phyloP scores from a whole-genome alignment of 2,329 filamentous ascomycete genomes.

The Diaporthe aspalathi region DNA sequence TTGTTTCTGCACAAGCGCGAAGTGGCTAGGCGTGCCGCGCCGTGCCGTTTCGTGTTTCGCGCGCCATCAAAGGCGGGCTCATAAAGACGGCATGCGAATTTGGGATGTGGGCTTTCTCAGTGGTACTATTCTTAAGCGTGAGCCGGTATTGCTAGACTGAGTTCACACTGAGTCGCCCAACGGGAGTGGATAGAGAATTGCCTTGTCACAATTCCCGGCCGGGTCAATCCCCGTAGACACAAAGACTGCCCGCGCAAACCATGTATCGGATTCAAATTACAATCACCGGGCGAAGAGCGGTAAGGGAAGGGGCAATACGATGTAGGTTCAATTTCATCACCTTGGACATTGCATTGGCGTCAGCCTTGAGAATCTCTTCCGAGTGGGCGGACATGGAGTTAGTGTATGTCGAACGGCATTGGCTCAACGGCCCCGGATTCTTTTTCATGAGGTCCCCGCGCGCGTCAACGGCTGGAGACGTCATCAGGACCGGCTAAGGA shows the following conservation, averaged over 20 bases:
- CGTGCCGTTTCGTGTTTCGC: background rate
- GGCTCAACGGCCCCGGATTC: conserved; percentile 3
- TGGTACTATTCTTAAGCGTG: background rate
- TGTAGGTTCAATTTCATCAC: background rate
- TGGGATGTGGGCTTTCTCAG: background rate
- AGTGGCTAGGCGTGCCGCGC: background rate
- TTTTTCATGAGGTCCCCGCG: background rate
- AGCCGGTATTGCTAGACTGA: background rate
- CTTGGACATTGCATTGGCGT: background rate
- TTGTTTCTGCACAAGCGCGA: background rate
- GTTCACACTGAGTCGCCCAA: background rate
- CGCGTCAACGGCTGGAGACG: background rate
- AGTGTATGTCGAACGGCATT: too few relatives aligned
- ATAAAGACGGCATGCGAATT: background rate
- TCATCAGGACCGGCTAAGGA: conserved; percentile 15
- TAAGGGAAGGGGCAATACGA: background rate
- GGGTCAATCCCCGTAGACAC: background rate
- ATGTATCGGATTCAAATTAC: conserved; percentile 8
- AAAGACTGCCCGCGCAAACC: background rate
- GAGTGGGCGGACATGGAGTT: background rate
- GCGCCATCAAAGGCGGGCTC: background rate
- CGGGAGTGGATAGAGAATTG: background rate
- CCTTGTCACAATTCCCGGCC: background rate
- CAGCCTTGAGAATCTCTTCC: background rate
- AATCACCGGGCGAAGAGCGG: background rate